Evolutionary conservation across 352 stramenopile species (phyloP), one percentile per base, ranked within the genome.

Genomic region (Phytophthora pinifolia): DNA sequence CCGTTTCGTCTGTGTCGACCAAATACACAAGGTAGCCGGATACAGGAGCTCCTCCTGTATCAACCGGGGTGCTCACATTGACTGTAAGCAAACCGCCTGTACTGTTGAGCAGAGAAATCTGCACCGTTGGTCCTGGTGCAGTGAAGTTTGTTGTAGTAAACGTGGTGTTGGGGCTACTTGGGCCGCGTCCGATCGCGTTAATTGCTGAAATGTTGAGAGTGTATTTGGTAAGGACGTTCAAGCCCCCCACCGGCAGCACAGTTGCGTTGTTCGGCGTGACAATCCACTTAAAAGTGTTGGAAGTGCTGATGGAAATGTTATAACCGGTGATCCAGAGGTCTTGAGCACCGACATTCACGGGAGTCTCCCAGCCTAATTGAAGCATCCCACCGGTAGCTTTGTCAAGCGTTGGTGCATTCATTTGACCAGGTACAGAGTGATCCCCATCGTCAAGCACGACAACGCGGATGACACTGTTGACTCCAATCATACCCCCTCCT

Each of bases 361-460:
- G 76, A n/a, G 65, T 34, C 2, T 31, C 35, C 79, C 79, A 89
- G 0, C 46, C 35, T 0, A 89, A 30, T 17, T 20, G 34, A 3
- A 87, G 37, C 70, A 86, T 67, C 0, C 76, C 79, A 17, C 79
- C 79, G 0, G 79, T 89, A 8, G 59, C 62, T 32, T 57, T 60
- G 4, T 46, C 35, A 7, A 74, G 15, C 0, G 29, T 37, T 9
- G 66, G 29, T 10, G 53, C 22, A 0, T 30, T 41, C 18, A 86
- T 59, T 7, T 18, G 6, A 14, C 76, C 79, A 15, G 79, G 79
- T 1, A 38, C 38, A 18, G 74, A 86, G 7, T 9, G 53, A 48
- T 89, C 79, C 1, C 75, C 70, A 33, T 89, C 69, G 54, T 89
- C 76, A 15, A 55, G 27, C 4, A 87, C 68, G 0, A 59, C 72